Percentiles rank a stretch among this genome's conserved stretches.
These are phyloP conservation scores for Vanderwaltozyma tropicalis DNA, from an alignment of 805 yeast genomes.

Conservation along the genomic window DNA sequence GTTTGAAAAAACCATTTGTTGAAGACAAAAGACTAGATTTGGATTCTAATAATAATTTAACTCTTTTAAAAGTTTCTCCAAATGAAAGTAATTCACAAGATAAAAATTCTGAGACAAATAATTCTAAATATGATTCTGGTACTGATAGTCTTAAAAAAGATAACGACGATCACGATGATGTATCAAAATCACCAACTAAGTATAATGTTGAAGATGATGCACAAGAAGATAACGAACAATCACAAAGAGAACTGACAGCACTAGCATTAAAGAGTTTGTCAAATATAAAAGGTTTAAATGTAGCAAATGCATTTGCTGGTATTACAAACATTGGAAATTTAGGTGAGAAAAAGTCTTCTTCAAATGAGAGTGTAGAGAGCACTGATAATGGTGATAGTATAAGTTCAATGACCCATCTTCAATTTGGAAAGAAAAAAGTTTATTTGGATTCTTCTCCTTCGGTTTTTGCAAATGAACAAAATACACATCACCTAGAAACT, in stretches of 20 bases:
- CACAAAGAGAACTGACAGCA: constrained; percentile 30
- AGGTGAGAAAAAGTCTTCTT: background rate
- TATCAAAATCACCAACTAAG: background rate
- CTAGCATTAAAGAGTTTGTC: constrained; percentile 32
- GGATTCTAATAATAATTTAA: constrained; percentile 2
- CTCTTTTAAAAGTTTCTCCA: background rate
- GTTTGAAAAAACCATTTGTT: constrained; percentile 28
- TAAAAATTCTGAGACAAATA: background rate
- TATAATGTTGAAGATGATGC: constrained; percentile 13
- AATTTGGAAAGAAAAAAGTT: constrained; percentile 24
- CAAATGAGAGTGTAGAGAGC: background rate
- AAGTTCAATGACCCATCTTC: constrained; percentile 17
- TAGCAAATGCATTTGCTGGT: background rate
- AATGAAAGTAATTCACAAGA: background rate
- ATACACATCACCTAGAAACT: background rate
- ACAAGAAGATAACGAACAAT: constrained; percentile 19
- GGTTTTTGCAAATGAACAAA: background rate
- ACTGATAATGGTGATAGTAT: background rate
- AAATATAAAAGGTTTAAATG: constrained; percentile 11
- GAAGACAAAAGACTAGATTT: constrained; percentile 17
- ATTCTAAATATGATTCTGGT: too few relatives aligned
- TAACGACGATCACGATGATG: constrained; percentile 2
- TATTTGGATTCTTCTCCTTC: constrained; percentile 19
- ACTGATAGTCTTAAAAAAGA: background rate
- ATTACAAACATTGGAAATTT: background rate